A percentile compares a stretch with the other conserved stretches of the same genome.
Evolutionary conservation across 2,329 filamentous ascomycete species (phyloP).

Genomic region (Aspergillus uvarum): DNA sequence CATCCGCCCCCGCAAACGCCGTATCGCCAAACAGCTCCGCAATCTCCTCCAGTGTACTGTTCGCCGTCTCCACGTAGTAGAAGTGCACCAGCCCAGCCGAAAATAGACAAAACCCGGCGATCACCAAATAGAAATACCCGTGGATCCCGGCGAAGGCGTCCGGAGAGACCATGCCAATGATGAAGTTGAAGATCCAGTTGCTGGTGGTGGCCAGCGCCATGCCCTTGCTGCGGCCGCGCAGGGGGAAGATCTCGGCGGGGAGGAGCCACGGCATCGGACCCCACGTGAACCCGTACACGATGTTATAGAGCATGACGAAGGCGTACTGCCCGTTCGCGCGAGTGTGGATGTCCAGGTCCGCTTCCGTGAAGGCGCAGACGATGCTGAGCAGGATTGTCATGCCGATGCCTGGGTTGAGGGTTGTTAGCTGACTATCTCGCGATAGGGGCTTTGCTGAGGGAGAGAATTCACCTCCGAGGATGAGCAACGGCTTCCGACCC

Average conservation of each 20-base stretch:
- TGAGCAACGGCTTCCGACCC: constrained; percentile 41
- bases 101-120: constrained; percentile 44
- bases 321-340: constrained; percentile 41
- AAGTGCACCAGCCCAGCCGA: constrained; percentile 38
- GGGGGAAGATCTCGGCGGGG: constrained; percentile 29
- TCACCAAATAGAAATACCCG: constrained; percentile 46
- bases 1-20: constrained; percentile 34
- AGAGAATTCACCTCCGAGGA: constrained; percentile 18
- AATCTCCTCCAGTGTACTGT: constrained; percentile 35
- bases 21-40: constrained; percentile 43
- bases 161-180: constrained; percentile 41
- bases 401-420: constrained; percentile 19
- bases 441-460: no score
- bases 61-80: constrained; percentile 46
- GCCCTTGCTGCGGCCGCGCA: constrained; percentile 42
- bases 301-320: constrained; percentile 43
- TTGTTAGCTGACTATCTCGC: no score
- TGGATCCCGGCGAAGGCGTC: constrained; percentile 44
- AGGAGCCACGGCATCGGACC: constrained; percentile 44
- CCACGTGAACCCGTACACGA: constrained; percentile 40
- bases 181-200: constrained; percentile 58
- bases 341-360: constrained; percentile 22
- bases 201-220: constrained; percentile 42
- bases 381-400: constrained; percentile 39
- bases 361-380: constrained; percentile 42